A percentile compares a stretch with the other conserved stretches of the same genome.
These are phyloP conservation scores for Calonectria hawksworthii DNA, from an alignment of 2,329 filamentous ascomycete genomes.

Conservation along the genomic window DNA sequence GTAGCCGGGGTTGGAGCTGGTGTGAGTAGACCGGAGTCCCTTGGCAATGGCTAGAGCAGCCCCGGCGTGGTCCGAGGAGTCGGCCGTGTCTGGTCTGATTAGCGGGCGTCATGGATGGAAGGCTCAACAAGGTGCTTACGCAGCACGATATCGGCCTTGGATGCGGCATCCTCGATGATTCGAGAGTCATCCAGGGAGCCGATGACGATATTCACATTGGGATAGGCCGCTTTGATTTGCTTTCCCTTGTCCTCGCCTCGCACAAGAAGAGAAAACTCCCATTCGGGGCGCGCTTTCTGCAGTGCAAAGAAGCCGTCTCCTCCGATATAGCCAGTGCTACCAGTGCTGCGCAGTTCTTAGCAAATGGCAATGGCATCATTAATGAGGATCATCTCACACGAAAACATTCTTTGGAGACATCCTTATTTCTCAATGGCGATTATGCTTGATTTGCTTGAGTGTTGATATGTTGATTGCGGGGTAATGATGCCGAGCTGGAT, in stretches of 20 bases:
- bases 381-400: background rate
- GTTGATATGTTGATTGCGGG: conserved; percentile 1
- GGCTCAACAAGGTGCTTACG: conserved; percentile 38
- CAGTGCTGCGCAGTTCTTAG: conserved; percentile 2
- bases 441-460: background rate
- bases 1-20: conserved; percentile 57
- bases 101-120: background rate
- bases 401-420: conserved; percentile 13
- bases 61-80: conserved; percentile 61
- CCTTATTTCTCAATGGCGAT: background rate
- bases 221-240: conserved; percentile 47
- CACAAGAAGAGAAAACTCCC: conserved; percentile 57
- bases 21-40: conserved; percentile 61
- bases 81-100: conserved; percentile 51
- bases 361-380: background rate
- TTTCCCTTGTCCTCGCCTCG: conserved; percentile 54
- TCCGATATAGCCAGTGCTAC: conserved; percentile 16
- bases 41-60: conserved; percentile 60
- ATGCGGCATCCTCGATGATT: conserved; percentile 46
- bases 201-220: conserved; percentile 45
- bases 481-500: background rate
- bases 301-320: conserved; percentile 14
- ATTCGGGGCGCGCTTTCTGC: conserved; percentile 53
- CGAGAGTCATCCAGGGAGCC: conserved; percentile 51
- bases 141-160: conserved; percentile 53